These are phyloP conservation scores for Amorphotheca resinae DNA, from an alignment of 495 filamentous ascomycete genomes.

Conservation along the genomic window DNA sequence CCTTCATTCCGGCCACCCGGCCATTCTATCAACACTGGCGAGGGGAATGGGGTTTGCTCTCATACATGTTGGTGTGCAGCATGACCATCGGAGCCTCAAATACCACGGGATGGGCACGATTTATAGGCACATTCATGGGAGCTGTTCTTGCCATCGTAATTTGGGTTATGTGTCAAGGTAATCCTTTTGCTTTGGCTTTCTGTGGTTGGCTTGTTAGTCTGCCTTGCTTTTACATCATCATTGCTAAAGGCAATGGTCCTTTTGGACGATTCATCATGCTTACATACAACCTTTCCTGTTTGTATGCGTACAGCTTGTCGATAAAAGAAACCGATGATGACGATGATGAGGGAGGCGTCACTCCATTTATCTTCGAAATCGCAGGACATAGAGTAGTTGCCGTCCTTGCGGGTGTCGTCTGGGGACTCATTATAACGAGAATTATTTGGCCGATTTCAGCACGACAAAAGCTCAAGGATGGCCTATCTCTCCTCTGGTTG, in stretches of 20 bases:
- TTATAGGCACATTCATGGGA: slow-evolving; percentile 78
- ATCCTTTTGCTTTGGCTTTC: slow-evolving; percentile 58
- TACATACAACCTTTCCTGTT: slow-evolving; percentile 91
- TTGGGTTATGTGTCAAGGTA: slow-evolving; percentile 63
- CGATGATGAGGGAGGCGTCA: slow-evolving; percentile 73
- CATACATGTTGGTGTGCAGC: slow-evolving; percentile 95
- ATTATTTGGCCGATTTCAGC: slow-evolving; percentile 90
- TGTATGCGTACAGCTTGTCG: slow-evolving; percentile 86
- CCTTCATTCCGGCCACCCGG: slow-evolving; percentile 67
- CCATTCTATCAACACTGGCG: slow-evolving; percentile 80
- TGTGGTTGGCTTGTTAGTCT: slow-evolving; percentile 71
- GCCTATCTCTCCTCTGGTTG: slow-evolving; percentile 74
- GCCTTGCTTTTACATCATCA: slow-evolving; percentile 78
- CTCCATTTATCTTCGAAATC: slow-evolving; percentile 78
- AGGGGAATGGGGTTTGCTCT: slow-evolving; percentile 92
- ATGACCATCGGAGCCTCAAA: slow-evolving; percentile 97
- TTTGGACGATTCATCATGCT: slow-evolving; percentile 87
- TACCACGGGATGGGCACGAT: slow-evolving; percentile 74
- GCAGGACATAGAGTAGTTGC: slow-evolving; percentile 81
- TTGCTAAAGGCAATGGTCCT: slow-evolving; percentile 71
- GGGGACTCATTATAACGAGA: slow-evolving; percentile 84
- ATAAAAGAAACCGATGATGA: slow-evolving; percentile 62
- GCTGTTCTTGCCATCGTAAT: slow-evolving; percentile 60
- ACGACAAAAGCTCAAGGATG: slow-evolving; percentile 71
- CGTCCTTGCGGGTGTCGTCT: slow-evolving; percentile 76